Conservation (phyloP, 1,284 basidiomycete genomes). For the Pseudozyma tsukubaensis region DNA sequence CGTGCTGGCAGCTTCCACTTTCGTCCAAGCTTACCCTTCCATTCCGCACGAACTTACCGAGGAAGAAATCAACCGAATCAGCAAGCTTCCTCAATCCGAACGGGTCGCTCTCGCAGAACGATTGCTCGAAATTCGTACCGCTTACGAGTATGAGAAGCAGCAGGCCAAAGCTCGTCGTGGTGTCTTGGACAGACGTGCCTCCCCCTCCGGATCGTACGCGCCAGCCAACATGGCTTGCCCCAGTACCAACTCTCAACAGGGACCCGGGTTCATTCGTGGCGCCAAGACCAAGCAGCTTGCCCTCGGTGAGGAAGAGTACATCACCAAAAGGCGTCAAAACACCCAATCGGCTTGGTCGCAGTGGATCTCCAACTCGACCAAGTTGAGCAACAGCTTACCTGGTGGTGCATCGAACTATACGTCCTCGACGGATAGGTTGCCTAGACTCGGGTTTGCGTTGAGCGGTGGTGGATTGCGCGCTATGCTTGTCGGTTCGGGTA, state of each 20-base stretch:
- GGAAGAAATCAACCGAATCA: slow-evolving; percentile 34
- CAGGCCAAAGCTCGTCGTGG: slow-evolving; percentile 2
- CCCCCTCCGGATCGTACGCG: slow-evolving; percentile 52
- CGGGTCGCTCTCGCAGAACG: slow-evolving; percentile 27
- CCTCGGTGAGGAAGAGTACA: slow-evolving; percentile 51
- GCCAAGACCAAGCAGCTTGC: slow-evolving; percentile 48
- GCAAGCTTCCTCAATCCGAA: slow-evolving; percentile 19
- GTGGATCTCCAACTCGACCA: slow-evolving; percentile 53
- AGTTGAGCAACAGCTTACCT: slow-evolving; percentile 40
- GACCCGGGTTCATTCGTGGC: slow-evolving; percentile 56
- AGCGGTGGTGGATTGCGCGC: slow-evolving; percentile 72
- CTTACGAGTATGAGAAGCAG: slow-evolving; percentile 34
- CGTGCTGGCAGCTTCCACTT: background rate
- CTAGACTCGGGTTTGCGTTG: slow-evolving; percentile 70
- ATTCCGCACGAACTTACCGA: slow-evolving; percentile 26
- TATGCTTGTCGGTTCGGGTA: slow-evolving; percentile 69
- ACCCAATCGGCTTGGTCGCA: slow-evolving; percentile 42
- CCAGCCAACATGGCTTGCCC: slow-evolving; percentile 61
- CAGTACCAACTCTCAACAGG: slow-evolving; percentile 32
- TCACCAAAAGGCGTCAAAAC: slow-evolving; percentile 37
- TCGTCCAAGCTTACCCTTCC: slow-evolving; percentile 23
- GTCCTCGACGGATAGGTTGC: slow-evolving; percentile 44
- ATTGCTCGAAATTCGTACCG: slow-evolving; percentile 37
- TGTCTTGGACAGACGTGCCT: slow-evolving; percentile 28
- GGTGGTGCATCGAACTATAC: slow-evolving; percentile 62